These are phyloP conservation scores for Dovyalis caffra DNA, from an alignment of 345 rosid species.

Conservation along the genomic window DNA sequence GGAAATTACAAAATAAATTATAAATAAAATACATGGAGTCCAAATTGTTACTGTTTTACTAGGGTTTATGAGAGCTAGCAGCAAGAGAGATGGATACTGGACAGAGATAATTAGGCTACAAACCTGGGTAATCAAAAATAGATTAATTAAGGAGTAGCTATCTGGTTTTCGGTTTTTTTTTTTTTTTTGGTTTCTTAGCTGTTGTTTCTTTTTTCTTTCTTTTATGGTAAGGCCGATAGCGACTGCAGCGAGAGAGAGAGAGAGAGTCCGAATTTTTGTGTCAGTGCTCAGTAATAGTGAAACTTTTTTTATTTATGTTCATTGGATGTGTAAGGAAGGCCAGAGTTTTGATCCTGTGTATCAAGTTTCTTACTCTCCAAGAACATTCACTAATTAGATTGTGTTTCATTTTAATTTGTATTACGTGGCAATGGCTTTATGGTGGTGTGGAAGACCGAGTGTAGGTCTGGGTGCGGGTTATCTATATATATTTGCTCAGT, in stretches of 20 bases:
- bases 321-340: background rate
- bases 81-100: background rate
- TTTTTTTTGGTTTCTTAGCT: too few species aligned
- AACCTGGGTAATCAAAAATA: background rate
- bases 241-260: background rate
- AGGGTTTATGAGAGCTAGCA: constrained; percentile 11
- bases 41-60: background rate
- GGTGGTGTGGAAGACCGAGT: background rate
- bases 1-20: background rate
- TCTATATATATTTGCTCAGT: background rate
- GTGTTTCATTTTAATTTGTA: background rate
- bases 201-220: background rate
- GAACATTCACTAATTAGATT: background rate
- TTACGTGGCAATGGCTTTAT: background rate
- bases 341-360: background rate
- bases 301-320: too few species aligned
- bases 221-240: background rate
- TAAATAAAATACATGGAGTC: background rate
- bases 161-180: too few species aligned
- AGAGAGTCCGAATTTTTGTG: background rate
- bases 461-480: background rate
- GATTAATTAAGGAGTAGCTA: background rate
- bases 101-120: background rate
- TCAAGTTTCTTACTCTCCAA: background rate
- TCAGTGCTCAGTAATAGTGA: too few species aligned